Conservation (phyloP, 176 grass and related monocot species). For the Bromus sterilis region DNA sequence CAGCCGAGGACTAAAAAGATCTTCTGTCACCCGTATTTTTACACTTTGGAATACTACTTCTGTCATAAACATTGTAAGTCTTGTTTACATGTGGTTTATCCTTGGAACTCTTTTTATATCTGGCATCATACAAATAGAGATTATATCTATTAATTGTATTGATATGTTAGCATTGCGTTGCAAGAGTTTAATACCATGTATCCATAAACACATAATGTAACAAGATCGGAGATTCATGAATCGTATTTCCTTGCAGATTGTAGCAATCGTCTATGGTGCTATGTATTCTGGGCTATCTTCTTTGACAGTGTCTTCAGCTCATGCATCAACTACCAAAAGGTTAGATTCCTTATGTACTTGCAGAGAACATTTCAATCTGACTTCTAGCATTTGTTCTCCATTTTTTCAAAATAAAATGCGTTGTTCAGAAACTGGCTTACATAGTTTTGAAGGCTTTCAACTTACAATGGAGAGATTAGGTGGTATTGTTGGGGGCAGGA, state of each 20-base stretch:
- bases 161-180: neutral
- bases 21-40: constrained; percentile 89
- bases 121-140: neutral
- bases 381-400: neutral
- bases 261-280: constrained; percentile 67
- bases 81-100: neutral
- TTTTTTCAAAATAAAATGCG: neutral
- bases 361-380: neutral
- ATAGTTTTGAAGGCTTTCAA: no score
- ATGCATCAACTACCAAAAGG: constrained; percentile 48
- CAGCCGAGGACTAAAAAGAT: constrained; percentile 88
- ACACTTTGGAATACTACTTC: constrained; percentile 91
- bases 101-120: neutral
- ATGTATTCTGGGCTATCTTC: constrained; percentile 46
- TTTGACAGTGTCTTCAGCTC: constrained; percentile 22
- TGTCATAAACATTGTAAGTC: constrained; percentile 87
- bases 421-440: neutral
- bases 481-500: neutral
- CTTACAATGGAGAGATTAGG: neutral
- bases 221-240: neutral
- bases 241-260: constrained; percentile 51
- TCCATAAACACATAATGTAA: neutral
- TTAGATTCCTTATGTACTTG: neutral
- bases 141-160: neutral
- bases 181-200: neutral